Base-by-base conservation (phyloP, 768 basidiomycete species). In the Lentinula guzmanii region DNA sequence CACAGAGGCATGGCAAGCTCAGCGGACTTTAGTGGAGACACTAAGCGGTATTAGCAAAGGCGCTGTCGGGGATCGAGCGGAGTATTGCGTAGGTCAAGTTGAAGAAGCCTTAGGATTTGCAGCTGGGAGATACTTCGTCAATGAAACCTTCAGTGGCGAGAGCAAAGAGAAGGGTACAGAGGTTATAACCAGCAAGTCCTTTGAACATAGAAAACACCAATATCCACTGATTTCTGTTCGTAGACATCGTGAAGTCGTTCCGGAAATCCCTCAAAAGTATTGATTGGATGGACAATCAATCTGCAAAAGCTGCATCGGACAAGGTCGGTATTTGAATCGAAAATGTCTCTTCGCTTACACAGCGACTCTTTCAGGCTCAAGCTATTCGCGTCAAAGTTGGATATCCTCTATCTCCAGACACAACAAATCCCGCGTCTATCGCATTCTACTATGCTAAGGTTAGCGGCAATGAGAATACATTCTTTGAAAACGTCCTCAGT, bases 381-480 rank as follows among this genome's bases (percentile, higher is more conserved):
- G 85, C 86, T 0, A 88, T 95, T 63, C 85, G 87, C 33, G 83
- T 93, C 71, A 96, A 98, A 79, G 91, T 99, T 63, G 97, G 97
- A 61, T 98, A 87, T 74, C 96, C 97, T 1, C 68, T 88, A 10
- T 92, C 86, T 2, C 97, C 97, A 1, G 82, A 98, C 71, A 95
- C 91, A 1, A 78, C 77, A 16, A 78, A 86, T 68, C 80, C 94
- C 42, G 73, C 74, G 28, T 86, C 91, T 8, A 82, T 98, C 48
- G 77, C 81, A 33, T 75, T 69, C 43, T 98, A 94, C 74, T 98
- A 98, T 70, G 72, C 74, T 9, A 74, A 74, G n/a, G 82, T 93
- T 50, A 82, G 84, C 52, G 78, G 95, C 51, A 75, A 86, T 62
- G 74, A 82, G 37, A 76, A 82, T 61, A 84, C 84, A 57, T 97